Evolutionary conservation across 192 early-diverging fungal species (phyloP), one percentile per base, ranked within the genome.

Genomic region (Coemansia sp.): DNA sequence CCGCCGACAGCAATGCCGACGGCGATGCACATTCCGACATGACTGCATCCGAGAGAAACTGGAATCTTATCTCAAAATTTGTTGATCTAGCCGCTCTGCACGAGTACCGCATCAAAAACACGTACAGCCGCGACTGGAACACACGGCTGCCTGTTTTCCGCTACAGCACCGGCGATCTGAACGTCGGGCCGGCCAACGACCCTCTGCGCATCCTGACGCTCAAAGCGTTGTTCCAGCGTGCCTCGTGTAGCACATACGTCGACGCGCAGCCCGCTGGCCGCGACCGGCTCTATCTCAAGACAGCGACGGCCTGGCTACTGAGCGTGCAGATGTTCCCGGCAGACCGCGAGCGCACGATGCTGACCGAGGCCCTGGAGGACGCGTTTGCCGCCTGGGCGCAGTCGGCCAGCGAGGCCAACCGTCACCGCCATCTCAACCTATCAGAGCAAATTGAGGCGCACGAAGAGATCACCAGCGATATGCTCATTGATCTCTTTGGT

Each of bases 301-400:
- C 72, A 0, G 69, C 78, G 1, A 61, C 68, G 3, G 62, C 72
- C 5, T 83, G 81, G 81, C 32, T 68, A 18, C 57, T 83, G 12
- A 60, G 66, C n/a, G 69, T 69, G 7, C 66, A 72, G 28, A 75
- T 83, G 66, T 63, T 77, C 30, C 68, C 71, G 0, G 71, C 81
- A 7, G 75, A 77, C 57, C 64, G 66, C 32, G 81, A 77, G 34
- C 71, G 71, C 52, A 75, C 73, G n/a, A 75, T 74, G 72, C 75
- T 83, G 32, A 74, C 69, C 3, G 75, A 77, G 42, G 70, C 69
- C 0, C 38, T 83, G 4, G 80, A 83, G 51, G 80, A 83, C 51
- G 75, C 80, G 7, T 72, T 83, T 69, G 72, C 72, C 5, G 60
- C 75, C 4, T 83, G 80, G 80, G 66, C 69, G 6, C 80, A 83